phyloP scores from a whole-genome alignment of 495 filamentous ascomycete genomes.

The Xylaria palmicola region DNA sequence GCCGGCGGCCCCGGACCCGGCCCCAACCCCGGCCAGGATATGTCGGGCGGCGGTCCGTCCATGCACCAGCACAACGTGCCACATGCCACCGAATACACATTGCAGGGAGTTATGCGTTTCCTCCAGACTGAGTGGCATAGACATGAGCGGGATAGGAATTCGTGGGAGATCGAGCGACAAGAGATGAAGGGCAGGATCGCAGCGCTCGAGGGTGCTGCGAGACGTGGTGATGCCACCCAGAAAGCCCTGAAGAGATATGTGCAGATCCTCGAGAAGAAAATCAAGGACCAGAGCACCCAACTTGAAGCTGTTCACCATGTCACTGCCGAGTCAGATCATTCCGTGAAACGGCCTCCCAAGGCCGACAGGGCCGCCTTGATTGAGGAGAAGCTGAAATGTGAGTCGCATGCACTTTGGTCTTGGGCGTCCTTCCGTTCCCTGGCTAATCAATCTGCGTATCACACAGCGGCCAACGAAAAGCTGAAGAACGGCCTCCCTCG shows the following conservation, averaged over 20 bases:
- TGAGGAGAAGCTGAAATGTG: slow-evolving; percentile 49
- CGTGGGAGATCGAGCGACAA: slow-evolving; percentile 97
- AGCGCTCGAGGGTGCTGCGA: slow-evolving; percentile 83
- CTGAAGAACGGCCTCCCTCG: slow-evolving; percentile 26
- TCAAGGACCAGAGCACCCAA: slow-evolving; percentile 66
- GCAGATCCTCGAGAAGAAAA: slow-evolving; percentile 81
- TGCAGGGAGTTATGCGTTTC: slow-evolving; percentile 99
- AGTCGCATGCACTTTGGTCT: neutral
- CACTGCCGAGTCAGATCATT: slow-evolving; percentile 24
- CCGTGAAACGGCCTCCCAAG: slow-evolving; percentile 42
- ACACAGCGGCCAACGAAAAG: slow-evolving; percentile 25
- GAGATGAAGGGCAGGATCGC: slow-evolving; percentile 99
- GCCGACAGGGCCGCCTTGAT: slow-evolving; percentile 45
- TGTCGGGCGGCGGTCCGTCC: slow-evolving; percentile 22
- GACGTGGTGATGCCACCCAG: slow-evolving; percentile 80
- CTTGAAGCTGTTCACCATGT: slow-evolving; percentile 33
- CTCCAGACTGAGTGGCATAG: slow-evolving; percentile 99
- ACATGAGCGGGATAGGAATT: slow-evolving; percentile 95
- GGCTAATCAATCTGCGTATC: slow-evolving; percentile 10
- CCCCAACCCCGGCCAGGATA: slow-evolving; percentile 22
- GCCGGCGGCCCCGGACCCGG: slow-evolving; percentile 15
- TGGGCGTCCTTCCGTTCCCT: no score
- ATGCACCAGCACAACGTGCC: slow-evolving; percentile 50
- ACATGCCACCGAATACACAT: slow-evolving; percentile 93
- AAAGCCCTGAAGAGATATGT: slow-evolving; percentile 88